Conservation (phyloP, 768 basidiomycete genomes). For the Mycena vulgaris region DNA sequence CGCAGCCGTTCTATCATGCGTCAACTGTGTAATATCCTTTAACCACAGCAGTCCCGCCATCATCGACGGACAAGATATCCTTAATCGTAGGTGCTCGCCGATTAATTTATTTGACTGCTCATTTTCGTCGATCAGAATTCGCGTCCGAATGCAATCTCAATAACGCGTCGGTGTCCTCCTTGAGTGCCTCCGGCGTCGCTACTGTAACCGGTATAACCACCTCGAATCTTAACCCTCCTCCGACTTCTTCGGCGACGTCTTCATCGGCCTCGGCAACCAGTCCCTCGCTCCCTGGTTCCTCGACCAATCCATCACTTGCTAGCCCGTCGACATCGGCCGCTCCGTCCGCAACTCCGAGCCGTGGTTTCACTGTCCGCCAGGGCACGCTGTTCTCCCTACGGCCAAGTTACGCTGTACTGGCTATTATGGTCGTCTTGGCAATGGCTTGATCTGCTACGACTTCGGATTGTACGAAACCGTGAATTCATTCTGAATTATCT, state of each 20-base stretch:
- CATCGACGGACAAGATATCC: constrained; percentile 41
- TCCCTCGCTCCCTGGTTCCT: not conserved
- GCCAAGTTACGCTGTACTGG: constrained; percentile 5
- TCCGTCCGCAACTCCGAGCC: constrained; percentile 7
- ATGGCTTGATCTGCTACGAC: not conserved
- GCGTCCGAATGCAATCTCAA: constrained; percentile 27
- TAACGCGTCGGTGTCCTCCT: constrained; percentile 19
- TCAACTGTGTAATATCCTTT: constrained; percentile 46
- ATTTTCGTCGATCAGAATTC: constrained; percentile 3
- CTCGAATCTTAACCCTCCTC: constrained; percentile 5
- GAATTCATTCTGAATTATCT: no score
- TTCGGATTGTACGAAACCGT: not conserved
- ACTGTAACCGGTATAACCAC: constrained; percentile 30
- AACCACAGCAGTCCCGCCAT: constrained; percentile 34
- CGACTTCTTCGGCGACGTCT: not conserved
- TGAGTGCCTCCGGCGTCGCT: constrained; percentile 31
- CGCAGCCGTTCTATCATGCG: constrained; percentile 45
- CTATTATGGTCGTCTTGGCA: not conserved
- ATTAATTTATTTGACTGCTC: not conserved
- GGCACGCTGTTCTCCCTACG: not conserved
- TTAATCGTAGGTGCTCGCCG: constrained; percentile 41
- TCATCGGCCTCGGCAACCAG: constrained; percentile 7
- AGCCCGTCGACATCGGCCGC: not conserved
- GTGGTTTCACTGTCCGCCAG: not conserved
- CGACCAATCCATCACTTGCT: not conserved